Conservation (phyloP, 257 asterid genomes). For the Solanum arcanum region DNA sequence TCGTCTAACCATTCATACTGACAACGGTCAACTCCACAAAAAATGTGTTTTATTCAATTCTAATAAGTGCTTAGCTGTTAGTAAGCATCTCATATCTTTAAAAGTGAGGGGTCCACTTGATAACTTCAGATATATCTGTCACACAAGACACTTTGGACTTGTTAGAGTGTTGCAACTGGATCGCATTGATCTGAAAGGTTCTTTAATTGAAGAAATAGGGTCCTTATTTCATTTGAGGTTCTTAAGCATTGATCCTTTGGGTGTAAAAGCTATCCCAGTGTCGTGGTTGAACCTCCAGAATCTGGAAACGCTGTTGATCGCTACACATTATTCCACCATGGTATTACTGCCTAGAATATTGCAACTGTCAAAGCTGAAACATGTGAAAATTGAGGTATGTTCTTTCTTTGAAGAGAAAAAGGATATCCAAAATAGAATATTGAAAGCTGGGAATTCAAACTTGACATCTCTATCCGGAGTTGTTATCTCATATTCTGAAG, state of each 20-base stretch:
- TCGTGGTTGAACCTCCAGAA: no score
- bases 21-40: neutral
- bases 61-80: neutral
- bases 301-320: no score
- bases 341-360: neutral
- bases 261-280: no score
- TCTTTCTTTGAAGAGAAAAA: no score
- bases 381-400: neutral
- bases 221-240: neutral
- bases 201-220: neutral
- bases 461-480: neutral
- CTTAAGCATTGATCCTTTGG: neutral
- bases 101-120: neutral
- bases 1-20: neutral
- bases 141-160: neutral
- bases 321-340: accelerated
- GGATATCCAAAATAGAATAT: neutral
- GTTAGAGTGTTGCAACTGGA: slow-evolving; percentile 8
- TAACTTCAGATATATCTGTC: neutral
- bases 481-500: neutral
- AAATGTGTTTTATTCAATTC: neutral
- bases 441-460: neutral
- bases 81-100: neutral
- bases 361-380: neutral
- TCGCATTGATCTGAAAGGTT: neutral